Base-by-base conservation (phyloP, 2,329 filamentous ascomycete genomes). In the Clarireedia hainanense region DNA sequence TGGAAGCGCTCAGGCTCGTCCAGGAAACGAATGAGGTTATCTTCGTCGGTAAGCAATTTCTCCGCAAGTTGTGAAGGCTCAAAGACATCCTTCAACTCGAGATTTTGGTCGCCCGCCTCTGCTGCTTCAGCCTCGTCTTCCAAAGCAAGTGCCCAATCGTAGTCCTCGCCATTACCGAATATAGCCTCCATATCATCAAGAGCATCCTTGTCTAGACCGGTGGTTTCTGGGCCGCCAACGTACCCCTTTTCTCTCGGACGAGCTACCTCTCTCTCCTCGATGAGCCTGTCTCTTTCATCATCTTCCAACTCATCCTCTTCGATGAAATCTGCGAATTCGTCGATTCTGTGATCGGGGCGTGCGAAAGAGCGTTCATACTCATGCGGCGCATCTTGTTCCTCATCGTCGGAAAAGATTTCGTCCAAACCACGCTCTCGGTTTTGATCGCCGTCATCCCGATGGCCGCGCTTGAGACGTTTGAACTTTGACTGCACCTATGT, bases 31-130 rank as follows among this genome's bases (percentile, higher is more conserved):
- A 99, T 96, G 57, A 84, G 76, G 70, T 97, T 95, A 70, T 99
- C 94, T 61, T 91, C 91, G 57, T 97, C 94, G 7, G 94, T 99
- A 64, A 99, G 81, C 70, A 97, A 87, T 73, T 90, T 92, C 73
- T 99, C 94, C 56, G 87, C 85, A 40, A 99, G 80, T 70, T 99
- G 91, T 2, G 91, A 95, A 0, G 94, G 94, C 72, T 99, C 94
- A 66, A 99, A 99, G 50, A 99, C 92, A 69, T 99, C 92, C 74
- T 97, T 96, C 60, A 99, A 81, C 71, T 96, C 90, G 43, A 97
- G 83, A 46, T 86, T 85, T 65, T 91, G 88, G 62, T 95, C 89
- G 59, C 89, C 88, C 58, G 85, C 81, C 62, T 88, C 79, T 56
- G 87, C 84, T 48, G 89, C 85, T 62, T 95, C 89, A 62, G 91